Evolutionary conservation across 768 basidiomycete species (phyloP).

Genomic region (Lactarius hatsudake): DNA sequence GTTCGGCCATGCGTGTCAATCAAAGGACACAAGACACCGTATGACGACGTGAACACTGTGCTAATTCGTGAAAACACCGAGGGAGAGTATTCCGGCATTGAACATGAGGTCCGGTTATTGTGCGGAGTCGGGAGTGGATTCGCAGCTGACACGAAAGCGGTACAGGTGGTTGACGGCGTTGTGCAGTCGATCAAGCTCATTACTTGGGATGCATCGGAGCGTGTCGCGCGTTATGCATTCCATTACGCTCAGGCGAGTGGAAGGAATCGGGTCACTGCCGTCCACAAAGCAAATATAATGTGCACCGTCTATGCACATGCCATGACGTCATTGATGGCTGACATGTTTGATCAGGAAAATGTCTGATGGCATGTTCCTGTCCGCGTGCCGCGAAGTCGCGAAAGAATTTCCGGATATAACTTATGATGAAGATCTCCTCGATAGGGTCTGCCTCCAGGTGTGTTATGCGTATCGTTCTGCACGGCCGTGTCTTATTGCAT

Average conservation of each 20-base stretch:
- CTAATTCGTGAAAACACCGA: slow-evolving; percentile 99
- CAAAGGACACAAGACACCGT: slow-evolving; percentile 95
- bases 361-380: slow-evolving; percentile 99
- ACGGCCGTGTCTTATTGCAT: background rate
- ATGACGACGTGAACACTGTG: slow-evolving; percentile 97
- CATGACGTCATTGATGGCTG: slow-evolving; percentile 16
- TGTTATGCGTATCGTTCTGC: slow-evolving; percentile 23
- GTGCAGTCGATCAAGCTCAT: slow-evolving; percentile 99
- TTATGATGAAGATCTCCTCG: slow-evolving; percentile 96
- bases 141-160: slow-evolving; percentile 17
- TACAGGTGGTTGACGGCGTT: slow-evolving; percentile 91
- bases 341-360: slow-evolving; percentile 74
- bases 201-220: slow-evolving; percentile 97
- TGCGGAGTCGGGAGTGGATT: slow-evolving; percentile 8
- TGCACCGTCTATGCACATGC: slow-evolving; percentile 34
- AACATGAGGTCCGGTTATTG: slow-evolving; percentile 76
- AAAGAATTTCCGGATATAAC: slow-evolving; percentile 91
- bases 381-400: slow-evolving; percentile 93
- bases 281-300: slow-evolving; percentile 99
- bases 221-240: slow-evolving; percentile 98
- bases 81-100: slow-evolving; percentile 99
- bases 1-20: slow-evolving; percentile 96
- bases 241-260: slow-evolving; percentile 90
- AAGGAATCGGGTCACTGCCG: slow-evolving; percentile 91
- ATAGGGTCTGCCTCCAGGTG: slow-evolving; percentile 93